Conservation (phyloP, 352 stramenopile species). For the Globisporangium cystogenes region DNA sequence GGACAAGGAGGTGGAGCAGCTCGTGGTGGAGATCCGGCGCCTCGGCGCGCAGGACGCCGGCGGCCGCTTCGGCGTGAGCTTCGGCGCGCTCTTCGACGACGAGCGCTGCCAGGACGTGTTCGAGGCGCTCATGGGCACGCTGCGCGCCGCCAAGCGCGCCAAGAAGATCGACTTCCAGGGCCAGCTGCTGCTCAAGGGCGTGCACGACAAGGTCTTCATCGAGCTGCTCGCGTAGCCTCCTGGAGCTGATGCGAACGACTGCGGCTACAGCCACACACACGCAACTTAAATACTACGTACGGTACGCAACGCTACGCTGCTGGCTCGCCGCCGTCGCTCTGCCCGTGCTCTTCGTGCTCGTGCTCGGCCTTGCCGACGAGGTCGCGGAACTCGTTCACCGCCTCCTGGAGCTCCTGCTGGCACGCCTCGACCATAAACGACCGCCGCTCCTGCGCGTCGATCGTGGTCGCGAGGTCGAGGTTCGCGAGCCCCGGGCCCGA, state of each 20-base stretch:
- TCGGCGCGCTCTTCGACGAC: slow-evolving; percentile 82
- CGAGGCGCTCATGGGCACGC: slow-evolving; percentile 79
- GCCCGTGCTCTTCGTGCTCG: neutral
- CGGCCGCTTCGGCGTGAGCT: slow-evolving; percentile 49
- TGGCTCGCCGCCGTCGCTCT: neutral
- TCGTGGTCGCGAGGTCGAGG: slow-evolving; percentile 22
- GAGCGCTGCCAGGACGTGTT: slow-evolving; percentile 74
- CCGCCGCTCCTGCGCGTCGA: slow-evolving; percentile 38
- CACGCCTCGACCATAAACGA: slow-evolving; percentile 61
- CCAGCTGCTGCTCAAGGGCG: slow-evolving; percentile 79
- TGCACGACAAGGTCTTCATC: slow-evolving; percentile 78
- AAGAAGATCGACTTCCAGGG: slow-evolving; percentile 79
- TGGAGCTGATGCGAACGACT: too few species aligned
- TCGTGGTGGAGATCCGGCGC: slow-evolving; percentile 67
- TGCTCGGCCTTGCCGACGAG: slow-evolving; percentile 19
- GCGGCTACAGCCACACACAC: too few species aligned
- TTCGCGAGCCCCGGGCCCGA: slow-evolving; percentile 25
- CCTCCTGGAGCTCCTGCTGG: slow-evolving; percentile 47
- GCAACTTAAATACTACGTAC: too few species aligned
- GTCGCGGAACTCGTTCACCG: slow-evolving; percentile 56
- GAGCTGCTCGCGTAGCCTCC: slow-evolving; percentile 39
- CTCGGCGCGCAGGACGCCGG: slow-evolving; percentile 42
- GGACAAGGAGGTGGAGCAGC: slow-evolving; percentile 64
- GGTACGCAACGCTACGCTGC: too few species aligned
- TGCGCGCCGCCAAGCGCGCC: slow-evolving; percentile 68